A percentile compares a stretch with the other conserved stretches of the same genome.
These are phyloP conservation scores for Penicillium robsamsonii DNA, from an alignment of 495 filamentous ascomycete species.

Conservation along the genomic window DNA sequence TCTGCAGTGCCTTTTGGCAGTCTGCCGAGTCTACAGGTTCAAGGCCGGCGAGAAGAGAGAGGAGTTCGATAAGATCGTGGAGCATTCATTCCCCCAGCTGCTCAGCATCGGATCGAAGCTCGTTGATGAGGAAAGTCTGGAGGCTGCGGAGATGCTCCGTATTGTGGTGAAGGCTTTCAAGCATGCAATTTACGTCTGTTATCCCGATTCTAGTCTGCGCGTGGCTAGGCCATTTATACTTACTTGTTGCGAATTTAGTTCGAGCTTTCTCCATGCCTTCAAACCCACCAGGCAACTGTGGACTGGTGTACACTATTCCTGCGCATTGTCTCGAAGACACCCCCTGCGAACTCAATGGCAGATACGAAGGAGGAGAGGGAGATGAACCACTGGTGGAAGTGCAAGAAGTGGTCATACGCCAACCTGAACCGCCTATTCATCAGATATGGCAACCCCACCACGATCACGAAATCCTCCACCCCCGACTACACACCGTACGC, in stretches of 20 bases:
- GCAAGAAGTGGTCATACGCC: slow-evolving; percentile 98
- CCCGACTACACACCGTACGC: slow-evolving; percentile 74
- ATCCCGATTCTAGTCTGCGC: background rate
- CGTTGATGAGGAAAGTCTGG: slow-evolving; percentile 83
- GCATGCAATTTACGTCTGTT: slow-evolving; percentile 90
- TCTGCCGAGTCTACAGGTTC: slow-evolving; percentile 92
- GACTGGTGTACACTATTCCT: slow-evolving; percentile 96
- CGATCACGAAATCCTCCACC: slow-evolving; percentile 61
- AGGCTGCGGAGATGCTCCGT: slow-evolving; percentile 95
- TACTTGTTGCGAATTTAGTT: slow-evolving; percentile 55
- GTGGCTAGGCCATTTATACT: slow-evolving; percentile 8
- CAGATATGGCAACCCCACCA: slow-evolving; percentile 86
- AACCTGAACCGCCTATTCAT: slow-evolving; percentile 96
- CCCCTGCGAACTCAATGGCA: slow-evolving; percentile 71
- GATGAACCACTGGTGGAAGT: slow-evolving; percentile 97
- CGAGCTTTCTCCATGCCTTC: slow-evolving; percentile 75
- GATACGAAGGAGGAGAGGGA: slow-evolving; percentile 88
- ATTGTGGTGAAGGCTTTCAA: slow-evolving; percentile 95
- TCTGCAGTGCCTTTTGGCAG: slow-evolving; percentile 86
- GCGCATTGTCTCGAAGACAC: slow-evolving; percentile 78
- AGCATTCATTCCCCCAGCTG: slow-evolving; percentile 86
- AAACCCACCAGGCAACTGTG: slow-evolving; percentile 77
- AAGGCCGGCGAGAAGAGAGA: slow-evolving; percentile 77
- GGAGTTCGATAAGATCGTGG: slow-evolving; percentile 93
- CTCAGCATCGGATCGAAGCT: slow-evolving; percentile 81